Conservation (phyloP, 495 filamentous ascomycete species). For the Cercophora samala region DNA sequence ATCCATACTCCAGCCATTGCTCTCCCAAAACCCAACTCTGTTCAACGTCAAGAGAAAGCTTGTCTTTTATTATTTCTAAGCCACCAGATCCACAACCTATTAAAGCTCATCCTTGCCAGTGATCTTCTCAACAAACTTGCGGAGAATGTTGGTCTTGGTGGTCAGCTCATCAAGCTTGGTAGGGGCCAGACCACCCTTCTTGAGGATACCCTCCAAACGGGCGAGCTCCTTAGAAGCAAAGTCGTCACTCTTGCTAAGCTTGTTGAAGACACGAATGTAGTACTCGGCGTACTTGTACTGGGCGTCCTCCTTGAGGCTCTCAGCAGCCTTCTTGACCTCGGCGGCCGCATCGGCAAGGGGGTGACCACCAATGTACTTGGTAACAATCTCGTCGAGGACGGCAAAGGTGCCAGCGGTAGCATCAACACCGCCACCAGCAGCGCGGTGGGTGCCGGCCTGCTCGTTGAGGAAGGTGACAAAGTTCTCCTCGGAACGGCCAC, state of each 20-base stretch:
- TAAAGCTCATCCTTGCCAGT: conserved; percentile 68
- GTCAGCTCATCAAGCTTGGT: conserved; percentile 88
- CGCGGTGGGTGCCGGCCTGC: conserved; percentile 84
- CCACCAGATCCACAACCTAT: conserved; percentile 12
- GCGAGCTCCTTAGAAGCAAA: conserved; percentile 85
- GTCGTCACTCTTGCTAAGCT: conserved; percentile 68
- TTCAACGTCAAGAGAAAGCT: neutral
- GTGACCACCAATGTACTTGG: conserved; percentile 59
- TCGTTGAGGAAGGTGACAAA: conserved; percentile 81
- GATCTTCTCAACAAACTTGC: conserved; percentile 60
- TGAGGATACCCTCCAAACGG: conserved; percentile 72
- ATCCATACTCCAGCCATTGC: neutral
- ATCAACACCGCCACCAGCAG: conserved; percentile 76
- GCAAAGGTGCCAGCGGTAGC: conserved; percentile 77
- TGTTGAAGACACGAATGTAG: conserved; percentile 86
- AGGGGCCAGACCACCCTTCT: conserved; percentile 79
- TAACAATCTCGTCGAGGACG: conserved; percentile 67
- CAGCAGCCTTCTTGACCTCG: conserved; percentile 67
- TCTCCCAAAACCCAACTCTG: neutral
- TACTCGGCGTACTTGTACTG: conserved; percentile 80
- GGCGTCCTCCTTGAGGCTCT: conserved; percentile 57
- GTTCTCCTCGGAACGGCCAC: conserved; percentile 72
- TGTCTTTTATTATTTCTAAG: neutral
- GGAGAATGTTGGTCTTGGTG: conserved; percentile 82
- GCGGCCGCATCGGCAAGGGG: conserved; percentile 55